Evolutionary conservation across 805 yeast species (phyloP).

Genomic region (Candida qinlingensis): DNA sequence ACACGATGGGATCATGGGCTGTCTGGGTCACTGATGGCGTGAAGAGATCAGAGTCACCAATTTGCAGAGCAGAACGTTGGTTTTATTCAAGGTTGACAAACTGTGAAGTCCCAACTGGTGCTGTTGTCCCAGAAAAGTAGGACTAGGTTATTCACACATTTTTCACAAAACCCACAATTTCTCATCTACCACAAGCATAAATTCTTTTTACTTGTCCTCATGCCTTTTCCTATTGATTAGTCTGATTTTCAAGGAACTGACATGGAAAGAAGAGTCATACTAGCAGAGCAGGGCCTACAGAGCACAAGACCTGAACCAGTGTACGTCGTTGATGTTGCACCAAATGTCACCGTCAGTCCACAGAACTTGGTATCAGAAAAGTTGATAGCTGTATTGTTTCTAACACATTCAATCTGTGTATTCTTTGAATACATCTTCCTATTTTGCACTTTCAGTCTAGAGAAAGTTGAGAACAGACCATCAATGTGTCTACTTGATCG

Average conservation of each 20-base stretch:
- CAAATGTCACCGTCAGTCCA: slow-evolving; percentile 2
- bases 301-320: background rate
- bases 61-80: slow-evolving; percentile 49
- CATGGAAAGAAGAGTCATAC: too few species aligned
- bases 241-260: too few species aligned
- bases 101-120: background rate
- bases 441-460: slow-evolving; percentile 13
- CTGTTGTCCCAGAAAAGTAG: too few species aligned
- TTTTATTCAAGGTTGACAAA: slow-evolving; percentile 12
- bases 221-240: too few species aligned
- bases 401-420: background rate
- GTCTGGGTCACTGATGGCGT: slow-evolving; percentile 86
- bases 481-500: slow-evolving; percentile 9
- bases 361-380: background rate
- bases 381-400: too few species aligned
- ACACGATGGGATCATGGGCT: slow-evolving; percentile 82
- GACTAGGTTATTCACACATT: too few species aligned
- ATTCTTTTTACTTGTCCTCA: too few species aligned
- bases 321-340: background rate
- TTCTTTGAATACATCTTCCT: slow-evolving; percentile 3
- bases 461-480: slow-evolving; percentile 17
- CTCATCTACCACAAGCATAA: background rate
- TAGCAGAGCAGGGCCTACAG: too few species aligned
- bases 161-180: background rate
- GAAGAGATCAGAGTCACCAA: slow-evolving; percentile 40